Percentiles rank a stretch among this genome's conserved stretches.
These are phyloP conservation scores for Skeletonema potamos DNA, from an alignment of 108 stramenopile species.

Conservation along the genomic window DNA sequence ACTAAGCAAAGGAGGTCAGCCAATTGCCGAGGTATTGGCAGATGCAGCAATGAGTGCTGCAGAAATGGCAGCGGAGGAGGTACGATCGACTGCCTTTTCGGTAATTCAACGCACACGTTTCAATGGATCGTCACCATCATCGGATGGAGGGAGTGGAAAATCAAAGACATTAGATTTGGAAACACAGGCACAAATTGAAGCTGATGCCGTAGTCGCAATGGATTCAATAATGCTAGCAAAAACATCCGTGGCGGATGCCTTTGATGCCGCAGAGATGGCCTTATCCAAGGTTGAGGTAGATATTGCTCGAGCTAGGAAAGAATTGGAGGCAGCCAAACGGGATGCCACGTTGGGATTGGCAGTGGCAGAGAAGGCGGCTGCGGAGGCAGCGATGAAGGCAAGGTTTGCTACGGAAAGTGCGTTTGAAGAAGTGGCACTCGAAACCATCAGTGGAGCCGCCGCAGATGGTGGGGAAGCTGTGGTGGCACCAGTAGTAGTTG, in stretches of 20 bases:
- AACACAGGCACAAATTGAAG: conserved; percentile 8
- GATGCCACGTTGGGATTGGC: conserved; percentile 19
- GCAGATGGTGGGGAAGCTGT: conserved; percentile 30
- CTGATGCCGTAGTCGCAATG: conserved; percentile 4
- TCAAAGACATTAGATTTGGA: neutral
- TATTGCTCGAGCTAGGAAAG: conserved; percentile 11
- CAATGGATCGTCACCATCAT: no score
- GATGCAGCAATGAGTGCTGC: neutral
- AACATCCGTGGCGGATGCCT: conserved; percentile 49
- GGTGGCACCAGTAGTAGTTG: conserved; percentile 28
- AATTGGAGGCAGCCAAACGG: conserved; percentile 40
- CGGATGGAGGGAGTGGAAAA: neutral
- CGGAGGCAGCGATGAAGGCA: conserved; percentile 2
- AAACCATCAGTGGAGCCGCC: conserved; percentile 39
- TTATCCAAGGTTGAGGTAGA: conserved; percentile 48
- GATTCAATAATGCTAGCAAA: conserved; percentile 5
- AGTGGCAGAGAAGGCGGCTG: conserved; percentile 5
- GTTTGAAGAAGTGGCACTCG: conserved; percentile 44
- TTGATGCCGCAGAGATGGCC: conserved; percentile 49
- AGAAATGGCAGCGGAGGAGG: neutral
- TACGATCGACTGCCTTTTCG: neutral
- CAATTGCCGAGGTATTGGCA: conserved; percentile 11
- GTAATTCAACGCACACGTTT: conserved; percentile 5
- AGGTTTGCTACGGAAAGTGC: neutral
- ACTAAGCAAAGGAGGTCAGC: conserved; percentile 9